Percentiles rank a stretch among this genome's conserved stretches.
phyloP scores from a whole-genome alignment of 2,329 filamentous ascomycete genomes.

The Tolypocladium tropicale region DNA sequence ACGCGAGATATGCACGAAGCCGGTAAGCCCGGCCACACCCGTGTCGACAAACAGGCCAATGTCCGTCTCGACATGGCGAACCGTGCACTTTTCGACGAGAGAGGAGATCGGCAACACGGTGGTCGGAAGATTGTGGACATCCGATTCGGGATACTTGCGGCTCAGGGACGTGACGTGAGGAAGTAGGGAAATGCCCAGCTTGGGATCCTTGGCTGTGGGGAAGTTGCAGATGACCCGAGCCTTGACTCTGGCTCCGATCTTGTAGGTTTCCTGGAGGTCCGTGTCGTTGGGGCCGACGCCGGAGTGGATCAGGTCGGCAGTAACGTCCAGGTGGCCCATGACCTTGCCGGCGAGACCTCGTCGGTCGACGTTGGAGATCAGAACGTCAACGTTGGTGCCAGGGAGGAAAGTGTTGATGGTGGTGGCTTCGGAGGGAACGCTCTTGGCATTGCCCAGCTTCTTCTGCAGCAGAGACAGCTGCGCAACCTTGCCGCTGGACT shows the following conservation, averaged over 20 bases:
- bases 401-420: constrained; percentile 86
- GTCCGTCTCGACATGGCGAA: constrained; percentile 68
- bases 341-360: constrained; percentile 82
- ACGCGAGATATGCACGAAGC: constrained; percentile 90
- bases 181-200: constrained; percentile 78
- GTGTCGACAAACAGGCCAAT: constrained; percentile 74
- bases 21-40: constrained; percentile 52
- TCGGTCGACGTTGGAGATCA: constrained; percentile 64
- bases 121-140: constrained; percentile 38
- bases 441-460: constrained; percentile 56
- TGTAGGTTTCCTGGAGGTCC: constrained; percentile 68
- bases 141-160: constrained; percentile 26
- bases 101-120: constrained; percentile 60
- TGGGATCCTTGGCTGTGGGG: constrained; percentile 65
- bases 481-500: constrained; percentile 68
- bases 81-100: constrained; percentile 65
- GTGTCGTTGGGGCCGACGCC: constrained; percentile 59
- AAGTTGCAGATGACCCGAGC: constrained; percentile 84
- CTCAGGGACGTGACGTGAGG: constrained; percentile 67
- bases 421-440: constrained; percentile 63
- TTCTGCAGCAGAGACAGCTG: constrained; percentile 71
- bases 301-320: constrained; percentile 83
- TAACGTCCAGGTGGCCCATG: constrained; percentile 83
- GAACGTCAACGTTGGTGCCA: constrained; percentile 78
- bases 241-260: constrained; percentile 74